Base-by-base conservation (phyloP, 1,284 basidiomycete genomes). In the Cutaneotrichosporon daszewskae region DNA sequence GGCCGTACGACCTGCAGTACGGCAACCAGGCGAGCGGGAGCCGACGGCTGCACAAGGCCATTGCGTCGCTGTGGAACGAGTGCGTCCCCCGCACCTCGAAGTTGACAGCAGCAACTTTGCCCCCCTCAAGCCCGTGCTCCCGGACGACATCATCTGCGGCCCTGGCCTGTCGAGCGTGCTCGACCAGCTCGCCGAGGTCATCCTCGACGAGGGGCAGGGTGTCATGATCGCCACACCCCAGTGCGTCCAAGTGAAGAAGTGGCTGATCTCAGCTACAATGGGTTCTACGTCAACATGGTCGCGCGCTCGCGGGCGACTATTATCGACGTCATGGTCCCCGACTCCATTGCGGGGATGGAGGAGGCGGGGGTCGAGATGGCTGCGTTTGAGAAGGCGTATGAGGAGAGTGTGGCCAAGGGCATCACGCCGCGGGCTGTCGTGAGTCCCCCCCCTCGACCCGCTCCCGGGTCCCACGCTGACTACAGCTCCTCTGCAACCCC, bases 401-500 rank as follows among this genome's bases (percentile, higher is more conserved):
- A 47, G 26, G 41, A 57, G 25, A 43, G 55, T 22, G 53, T 44
- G 37, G 36, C 37, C n/a, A 36, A 58, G 29, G 61, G 61, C 3
- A 48, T 58, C n/a, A 54, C 43, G 16, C 53, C 60, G 14, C 50
- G 64, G 24, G 64, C 61, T 1, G 51, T 67, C 6, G 60, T 66
- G 41, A 45, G 59, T 62, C 5, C 2, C 14, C 20, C 4, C 11
- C 14, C 14, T 6, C 16, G n/a, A n/a, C n/a, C n/a, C n/a, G n/a
- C n/a, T n/a, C n/a, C n/a, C n/a, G n/a, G n/a, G n/a, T 18, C 6
- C 12, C 27, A 26, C 14, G 16, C 29, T 49, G 19, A 49, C 28
- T 17, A 8, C 45, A 63, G 61, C 60, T 74, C 32, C 53, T 74
- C 0, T 69, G 67, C 38, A 72, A 72, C 24, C 72, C 73, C 3